Evolutionary conservation across 2,329 filamentous ascomycete species (phyloP).

Genomic region (Penicillium griseofulvum): DNA sequence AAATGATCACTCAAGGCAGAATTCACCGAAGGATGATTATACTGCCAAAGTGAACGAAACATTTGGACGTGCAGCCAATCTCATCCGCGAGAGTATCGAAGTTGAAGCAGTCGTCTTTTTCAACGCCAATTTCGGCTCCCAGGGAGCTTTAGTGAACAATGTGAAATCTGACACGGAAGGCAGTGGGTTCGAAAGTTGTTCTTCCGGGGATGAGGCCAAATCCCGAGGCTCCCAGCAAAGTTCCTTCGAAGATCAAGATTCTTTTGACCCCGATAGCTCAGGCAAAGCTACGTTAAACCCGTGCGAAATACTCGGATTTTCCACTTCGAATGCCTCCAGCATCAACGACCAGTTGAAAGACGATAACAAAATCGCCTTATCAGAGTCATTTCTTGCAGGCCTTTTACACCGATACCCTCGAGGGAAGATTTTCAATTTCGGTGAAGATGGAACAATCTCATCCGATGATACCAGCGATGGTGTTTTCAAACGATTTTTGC

Average conservation of each 20-base stretch:
- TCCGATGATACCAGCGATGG: slow-evolving; percentile 14
- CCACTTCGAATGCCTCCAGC: slow-evolving; percentile 18
- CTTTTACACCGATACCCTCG: slow-evolving; percentile 48
- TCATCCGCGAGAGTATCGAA: slow-evolving; percentile 43
- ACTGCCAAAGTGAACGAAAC: slow-evolving; percentile 19
- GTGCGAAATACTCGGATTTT: slow-evolving; percentile 14
- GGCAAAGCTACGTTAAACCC: slow-evolving; percentile 2
- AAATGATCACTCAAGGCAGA: neutral
- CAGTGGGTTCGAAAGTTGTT: slow-evolving; percentile 7
- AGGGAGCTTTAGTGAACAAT: slow-evolving; percentile 2
- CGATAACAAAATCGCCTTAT: slow-evolving; percentile 26
- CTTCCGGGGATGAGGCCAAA: slow-evolving; percentile 11
- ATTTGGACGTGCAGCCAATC: slow-evolving; percentile 44
- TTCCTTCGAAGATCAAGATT: neutral
- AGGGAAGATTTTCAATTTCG: slow-evolving; percentile 50
- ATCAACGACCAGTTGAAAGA: slow-evolving; percentile 23
- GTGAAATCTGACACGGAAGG: slow-evolving; percentile 4
- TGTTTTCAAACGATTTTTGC: slow-evolving; percentile 3
- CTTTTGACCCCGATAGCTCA: neutral
- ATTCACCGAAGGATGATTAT: slow-evolving; percentile 7
- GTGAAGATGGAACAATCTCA: slow-evolving; percentile 39
- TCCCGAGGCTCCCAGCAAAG: neutral
- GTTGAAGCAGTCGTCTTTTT: slow-evolving; percentile 38
- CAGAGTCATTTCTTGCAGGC: slow-evolving; percentile 41
- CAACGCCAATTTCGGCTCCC: slow-evolving; percentile 10